Percentiles rank a stretch among this genome's conserved stretches.
Evolutionary conservation across 169 alveolate genomes (phyloP).

Genomic region (Plasmodium vinckei): DNA sequence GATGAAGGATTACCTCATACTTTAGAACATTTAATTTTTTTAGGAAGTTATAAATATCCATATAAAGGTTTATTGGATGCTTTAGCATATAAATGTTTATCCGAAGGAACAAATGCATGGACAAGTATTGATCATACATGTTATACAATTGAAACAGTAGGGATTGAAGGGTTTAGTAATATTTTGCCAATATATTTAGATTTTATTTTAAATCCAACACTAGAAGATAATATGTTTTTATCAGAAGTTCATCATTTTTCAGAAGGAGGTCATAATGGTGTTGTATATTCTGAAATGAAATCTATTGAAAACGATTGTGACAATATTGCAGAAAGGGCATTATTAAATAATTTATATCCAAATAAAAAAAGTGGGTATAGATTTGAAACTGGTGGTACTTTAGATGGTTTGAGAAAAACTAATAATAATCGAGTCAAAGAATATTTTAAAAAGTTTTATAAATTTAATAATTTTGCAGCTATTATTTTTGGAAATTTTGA

Average conservation of each 20-base stretch:
- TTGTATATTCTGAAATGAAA: conserved; percentile 85
- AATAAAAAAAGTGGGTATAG: conserved; percentile 79
- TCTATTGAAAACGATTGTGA: conserved; percentile 79
- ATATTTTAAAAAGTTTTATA: conserved; percentile 79
- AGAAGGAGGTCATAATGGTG: conserved; percentile 86
- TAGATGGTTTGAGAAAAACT: conserved; percentile 80
- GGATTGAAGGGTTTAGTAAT: conserved; percentile 88
- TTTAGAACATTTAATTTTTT: conserved; percentile 89
- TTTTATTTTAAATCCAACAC: conserved; percentile 87
- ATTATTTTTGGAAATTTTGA: conserved; percentile 79
- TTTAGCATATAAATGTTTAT: conserved; percentile 84
- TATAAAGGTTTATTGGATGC: conserved; percentile 87
- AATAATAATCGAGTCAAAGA: conserved; percentile 78
- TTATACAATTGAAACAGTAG: conserved; percentile 89
- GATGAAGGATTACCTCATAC: conserved; percentile 93
- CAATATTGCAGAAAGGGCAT: conserved; percentile 58
- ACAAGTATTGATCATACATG: conserved; percentile 88
- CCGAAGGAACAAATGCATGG: conserved; percentile 93
- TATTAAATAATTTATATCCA: conserved; percentile 78
- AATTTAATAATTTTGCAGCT: conserved; percentile 78
- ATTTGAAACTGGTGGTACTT: conserved; percentile 80
- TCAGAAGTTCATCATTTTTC: conserved; percentile 90
- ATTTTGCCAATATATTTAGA: conserved; percentile 90
- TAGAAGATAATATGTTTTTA: conserved; percentile 84
- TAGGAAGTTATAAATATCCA: conserved; percentile 89